These are phyloP conservation scores for Gossypium trilobum DNA, from an alignment of 441 rosid genomes.

Conservation along the genomic window DNA sequence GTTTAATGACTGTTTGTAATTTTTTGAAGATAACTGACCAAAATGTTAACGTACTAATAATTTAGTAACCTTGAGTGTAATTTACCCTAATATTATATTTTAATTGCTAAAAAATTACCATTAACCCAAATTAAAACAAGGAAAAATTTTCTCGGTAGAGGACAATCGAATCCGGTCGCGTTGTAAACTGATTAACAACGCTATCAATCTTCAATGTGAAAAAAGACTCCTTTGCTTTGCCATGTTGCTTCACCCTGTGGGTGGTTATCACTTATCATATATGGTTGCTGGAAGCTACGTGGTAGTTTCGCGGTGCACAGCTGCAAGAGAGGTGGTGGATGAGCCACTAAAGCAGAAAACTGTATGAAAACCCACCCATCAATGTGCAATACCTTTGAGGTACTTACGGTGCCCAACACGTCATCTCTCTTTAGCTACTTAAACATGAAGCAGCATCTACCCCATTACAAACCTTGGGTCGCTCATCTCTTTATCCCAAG, in stretches of 20 bases:
- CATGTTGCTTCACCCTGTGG: not conserved
- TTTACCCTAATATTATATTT: too few species aligned
- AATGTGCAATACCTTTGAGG: not conserved
- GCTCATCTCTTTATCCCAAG: not conserved
- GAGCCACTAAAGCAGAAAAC: not conserved
- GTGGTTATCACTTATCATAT: not conserved
- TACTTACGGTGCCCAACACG: not conserved
- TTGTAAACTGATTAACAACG: not conserved
- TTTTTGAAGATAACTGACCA: too few species aligned
- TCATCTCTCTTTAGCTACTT: not conserved
- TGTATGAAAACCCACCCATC: constrained; percentile 3
- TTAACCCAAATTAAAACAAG: too few species aligned
- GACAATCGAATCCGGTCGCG: not conserved
- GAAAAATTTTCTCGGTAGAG: not conserved
- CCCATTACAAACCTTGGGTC: not conserved
- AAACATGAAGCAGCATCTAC: not conserved
- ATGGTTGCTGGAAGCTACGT: constrained; percentile 23
- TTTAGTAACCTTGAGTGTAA: too few species aligned
- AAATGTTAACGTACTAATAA: too few species aligned
- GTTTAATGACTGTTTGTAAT: too few species aligned
- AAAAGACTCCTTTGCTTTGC: not conserved
- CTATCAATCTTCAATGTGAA: not conserved
- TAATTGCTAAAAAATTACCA: too few species aligned
- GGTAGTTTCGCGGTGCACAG: constrained; percentile 21
- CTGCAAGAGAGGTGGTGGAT: not conserved